Base-by-base conservation (phyloP, 2,329 filamentous ascomycete species). In the Verticillium tricorpus region DNA sequence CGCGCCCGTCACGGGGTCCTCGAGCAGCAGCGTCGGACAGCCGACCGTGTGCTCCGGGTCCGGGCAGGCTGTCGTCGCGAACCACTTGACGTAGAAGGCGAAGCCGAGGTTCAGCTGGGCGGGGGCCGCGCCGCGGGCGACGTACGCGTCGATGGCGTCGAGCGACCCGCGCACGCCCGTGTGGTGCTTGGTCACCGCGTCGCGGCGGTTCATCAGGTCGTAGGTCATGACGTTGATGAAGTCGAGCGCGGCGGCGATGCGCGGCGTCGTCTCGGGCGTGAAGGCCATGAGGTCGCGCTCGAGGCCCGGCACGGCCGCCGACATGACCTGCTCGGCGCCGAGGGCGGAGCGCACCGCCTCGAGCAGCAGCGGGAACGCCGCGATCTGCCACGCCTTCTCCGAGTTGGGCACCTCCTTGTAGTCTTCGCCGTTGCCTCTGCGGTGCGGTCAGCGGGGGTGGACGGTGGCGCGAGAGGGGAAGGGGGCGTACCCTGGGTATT, bases 161-260 rank as follows among this genome's bases (percentile, higher is more conserved):
- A 81, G 72, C 0, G 87, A 87, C 11, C 77, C 81, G 15, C 76
- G 69, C 7, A 91, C 77, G n/a, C 85, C 85, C 54, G 82, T 87
- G 70, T 90, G 88, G 72, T 92, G 89, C 37, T 77, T 80, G 3
- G 89, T 90, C 11, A 77, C 70, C 54, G 74, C 85, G 74, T 91
- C 85, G 37, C 89, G 85, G 37, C 89, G 83, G 76, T 90, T 89
- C 80, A 89, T 86, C 61, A 89, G 74, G 68, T 91, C 89, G 71
- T 91, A 91, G 1, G 84, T 81, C 89, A 91, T 83, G 68, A 82
- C 77, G 67, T 91, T 92, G 70, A 91, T 78, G 66, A 88, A 88
- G 69, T 92, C 87, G 17, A 91, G 81, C 1, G 80, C 77, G 5
- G 77, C 69, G 67, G 78, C 81, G 68, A 92, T 89, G 61, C 79